Percentiles rank a stretch among this genome's conserved stretches.
These are phyloP conservation scores for Citrus hindsii DNA, from an alignment of 345 rosid species.

Conservation along the genomic window DNA sequence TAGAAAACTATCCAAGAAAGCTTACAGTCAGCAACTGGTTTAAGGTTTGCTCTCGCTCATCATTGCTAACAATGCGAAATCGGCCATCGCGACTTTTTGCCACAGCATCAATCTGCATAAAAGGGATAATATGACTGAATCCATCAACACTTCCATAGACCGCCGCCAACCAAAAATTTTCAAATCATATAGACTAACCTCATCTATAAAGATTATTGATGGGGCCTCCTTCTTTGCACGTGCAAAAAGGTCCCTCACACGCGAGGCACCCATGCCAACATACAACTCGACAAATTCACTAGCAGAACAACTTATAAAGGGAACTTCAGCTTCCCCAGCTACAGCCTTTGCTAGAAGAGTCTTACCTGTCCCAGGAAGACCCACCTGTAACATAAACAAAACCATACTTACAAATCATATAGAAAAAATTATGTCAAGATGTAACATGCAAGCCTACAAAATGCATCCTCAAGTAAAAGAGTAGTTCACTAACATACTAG, in stretches of 20 bases:
- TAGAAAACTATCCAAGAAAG: conserved; percentile 5
- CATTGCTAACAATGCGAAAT: conserved; percentile 79
- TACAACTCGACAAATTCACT: conserved; percentile 95
- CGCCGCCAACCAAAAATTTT: background rate
- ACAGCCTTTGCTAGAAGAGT: conserved; percentile 95
- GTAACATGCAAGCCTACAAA: background rate
- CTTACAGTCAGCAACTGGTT: conserved; percentile 94
- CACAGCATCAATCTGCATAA: conserved; percentile 89
- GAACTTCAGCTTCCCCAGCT: conserved; percentile 97
- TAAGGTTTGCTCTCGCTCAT: conserved; percentile 97
- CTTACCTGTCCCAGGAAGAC: conserved; percentile 98
- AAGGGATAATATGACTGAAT: conserved; percentile 5
- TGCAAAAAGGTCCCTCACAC: conserved; percentile 93
- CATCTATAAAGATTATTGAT: conserved; percentile 90
- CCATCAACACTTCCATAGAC: background rate
- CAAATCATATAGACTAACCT: conserved; percentile 43
- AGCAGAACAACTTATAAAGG: conserved; percentile 93
- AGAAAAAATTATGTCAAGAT: conserved; percentile 6
- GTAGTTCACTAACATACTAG: background rate
- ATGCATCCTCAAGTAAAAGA: conserved; percentile 7
- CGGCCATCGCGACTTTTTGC: conserved; percentile 97
- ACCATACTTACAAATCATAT: background rate
- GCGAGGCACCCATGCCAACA: conserved; percentile 99
- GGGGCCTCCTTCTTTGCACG: conserved; percentile 98
- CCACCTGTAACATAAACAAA: conserved; percentile 55